Percentiles rank a stretch among this genome's conserved stretches.
Evolutionary conservation across 306 rosid species (phyloP).

Genomic region (Malus orientalis): DNA sequence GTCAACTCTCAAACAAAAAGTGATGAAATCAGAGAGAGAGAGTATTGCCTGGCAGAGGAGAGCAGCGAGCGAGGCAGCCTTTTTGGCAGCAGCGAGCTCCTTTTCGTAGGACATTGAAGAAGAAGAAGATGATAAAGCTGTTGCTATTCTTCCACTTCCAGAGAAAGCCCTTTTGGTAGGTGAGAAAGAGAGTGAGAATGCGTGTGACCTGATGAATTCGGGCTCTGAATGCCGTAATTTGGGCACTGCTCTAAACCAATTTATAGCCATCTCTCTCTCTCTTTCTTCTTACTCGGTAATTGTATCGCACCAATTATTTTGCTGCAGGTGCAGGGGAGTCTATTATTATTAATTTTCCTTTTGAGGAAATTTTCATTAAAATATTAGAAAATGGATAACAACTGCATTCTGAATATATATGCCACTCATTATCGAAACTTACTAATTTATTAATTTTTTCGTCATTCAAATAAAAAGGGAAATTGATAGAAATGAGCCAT

Average conservation of each 20-base stretch:
- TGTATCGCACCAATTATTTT: too few relatives aligned
- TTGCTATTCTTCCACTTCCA: background rate
- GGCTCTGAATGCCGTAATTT: conserved; percentile 15
- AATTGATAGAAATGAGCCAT: too few relatives aligned
- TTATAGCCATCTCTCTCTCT: conserved; percentile 10
- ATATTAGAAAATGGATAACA: too few relatives aligned
- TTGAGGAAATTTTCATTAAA: too few relatives aligned
- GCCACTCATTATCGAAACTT: too few relatives aligned
- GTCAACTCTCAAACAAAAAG: background rate
- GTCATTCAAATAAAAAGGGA: too few relatives aligned
- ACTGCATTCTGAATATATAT: too few relatives aligned
- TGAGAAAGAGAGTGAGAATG: background rate
- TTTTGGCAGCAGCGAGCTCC: conserved; percentile 85
- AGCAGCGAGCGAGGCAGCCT: conserved; percentile 83
- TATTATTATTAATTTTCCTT: too few relatives aligned
- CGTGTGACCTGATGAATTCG: conserved; percentile 9
- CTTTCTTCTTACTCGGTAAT: too few relatives aligned
- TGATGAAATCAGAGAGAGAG: background rate
- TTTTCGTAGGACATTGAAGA: conserved; percentile 78
- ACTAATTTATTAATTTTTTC: too few relatives aligned
- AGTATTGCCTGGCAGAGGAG: conserved; percentile 72
- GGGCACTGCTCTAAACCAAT: conserved; percentile 17
- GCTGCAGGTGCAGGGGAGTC: too few relatives aligned
- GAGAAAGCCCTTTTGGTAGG: conserved; percentile 6
- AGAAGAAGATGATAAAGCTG: background rate